Conservation (phyloP, 345 rosid species). For the Rhodamnia argentea region DNA sequence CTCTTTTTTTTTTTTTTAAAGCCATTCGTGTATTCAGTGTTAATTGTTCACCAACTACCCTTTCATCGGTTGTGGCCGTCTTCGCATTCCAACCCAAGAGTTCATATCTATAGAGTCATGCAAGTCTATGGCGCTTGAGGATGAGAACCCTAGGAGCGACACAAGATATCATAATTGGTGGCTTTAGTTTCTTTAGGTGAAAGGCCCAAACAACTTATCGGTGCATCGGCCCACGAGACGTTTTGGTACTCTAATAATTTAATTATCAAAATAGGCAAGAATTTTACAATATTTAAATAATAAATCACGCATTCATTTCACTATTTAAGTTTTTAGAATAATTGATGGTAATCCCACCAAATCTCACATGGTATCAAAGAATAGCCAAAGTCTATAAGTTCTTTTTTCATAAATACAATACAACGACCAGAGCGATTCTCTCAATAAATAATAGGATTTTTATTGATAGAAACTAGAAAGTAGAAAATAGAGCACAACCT, state of each 20-base stretch:
- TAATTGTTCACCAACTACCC: not conserved
- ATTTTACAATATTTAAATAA: too few relatives aligned
- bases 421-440: not conserved
- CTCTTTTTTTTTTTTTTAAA: not conserved
- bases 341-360: too few relatives aligned
- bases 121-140: not conserved
- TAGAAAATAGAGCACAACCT: not conserved
- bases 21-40: not conserved
- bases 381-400: too few relatives aligned
- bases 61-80: not conserved
- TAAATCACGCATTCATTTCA: too few relatives aligned
- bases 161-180: not conserved
- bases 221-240: not conserved
- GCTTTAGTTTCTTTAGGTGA: not conserved
- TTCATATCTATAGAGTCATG: not conserved
- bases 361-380: too few relatives aligned
- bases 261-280: not conserved
- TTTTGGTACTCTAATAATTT: not conserved
- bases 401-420: not conserved
- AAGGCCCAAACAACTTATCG: not conserved
- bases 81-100: not conserved
- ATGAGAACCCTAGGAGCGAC: not conserved
- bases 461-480: not conserved
- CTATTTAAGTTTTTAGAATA: too few relatives aligned
- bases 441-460: not conserved